Conservation (phyloP, 2,329 filamentous ascomycete species). For the Polychaeton citri region DNA sequence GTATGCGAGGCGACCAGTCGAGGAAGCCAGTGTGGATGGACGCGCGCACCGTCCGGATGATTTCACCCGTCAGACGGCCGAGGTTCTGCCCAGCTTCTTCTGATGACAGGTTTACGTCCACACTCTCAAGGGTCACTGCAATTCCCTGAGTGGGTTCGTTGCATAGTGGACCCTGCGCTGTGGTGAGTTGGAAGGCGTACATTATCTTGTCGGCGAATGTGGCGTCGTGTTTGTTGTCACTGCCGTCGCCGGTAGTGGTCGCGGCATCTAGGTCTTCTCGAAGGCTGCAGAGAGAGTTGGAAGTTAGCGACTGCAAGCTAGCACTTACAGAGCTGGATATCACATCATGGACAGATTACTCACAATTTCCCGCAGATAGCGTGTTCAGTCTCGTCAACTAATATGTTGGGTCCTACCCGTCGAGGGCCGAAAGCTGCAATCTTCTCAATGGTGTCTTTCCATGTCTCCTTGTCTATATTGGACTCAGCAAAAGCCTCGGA, state of each 20-base stretch:
- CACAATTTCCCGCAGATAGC: slow-evolving; percentile 63
- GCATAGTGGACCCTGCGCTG: slow-evolving; percentile 77
- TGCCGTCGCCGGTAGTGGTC: not conserved
- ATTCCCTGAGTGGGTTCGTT: slow-evolving; percentile 87
- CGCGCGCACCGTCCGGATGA: slow-evolving; percentile 78
- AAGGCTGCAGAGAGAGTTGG: slow-evolving; percentile 8
- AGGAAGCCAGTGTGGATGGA: slow-evolving; percentile 77
- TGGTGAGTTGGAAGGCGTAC: slow-evolving; percentile 90
- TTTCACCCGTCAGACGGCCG: slow-evolving; percentile 77
- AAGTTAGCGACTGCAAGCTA: slow-evolving; percentile 3
- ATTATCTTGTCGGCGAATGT: slow-evolving; percentile 73
- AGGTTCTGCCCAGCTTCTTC: slow-evolving; percentile 51
- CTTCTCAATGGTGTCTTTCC: slow-evolving; percentile 62
- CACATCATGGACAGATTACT: slow-evolving; percentile 13
- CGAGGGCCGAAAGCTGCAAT: slow-evolving; percentile 86
- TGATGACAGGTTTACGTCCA: slow-evolving; percentile 46
- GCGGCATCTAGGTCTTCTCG: slow-evolving; percentile 11
- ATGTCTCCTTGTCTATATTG: slow-evolving; percentile 61
- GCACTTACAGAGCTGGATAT: slow-evolving; percentile 3
- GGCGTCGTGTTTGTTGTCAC: slow-evolving; percentile 11
- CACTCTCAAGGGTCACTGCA: slow-evolving; percentile 76
- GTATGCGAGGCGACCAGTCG: slow-evolving; percentile 89
- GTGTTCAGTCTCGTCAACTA: slow-evolving; percentile 68
- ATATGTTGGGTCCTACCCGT: slow-evolving; percentile 72
- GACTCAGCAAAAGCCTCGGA: slow-evolving; percentile 53